Evolutionary conservation across 2,329 filamentous ascomycete genomes (phyloP).

Genomic region (Colletotrichum sp.): DNA sequence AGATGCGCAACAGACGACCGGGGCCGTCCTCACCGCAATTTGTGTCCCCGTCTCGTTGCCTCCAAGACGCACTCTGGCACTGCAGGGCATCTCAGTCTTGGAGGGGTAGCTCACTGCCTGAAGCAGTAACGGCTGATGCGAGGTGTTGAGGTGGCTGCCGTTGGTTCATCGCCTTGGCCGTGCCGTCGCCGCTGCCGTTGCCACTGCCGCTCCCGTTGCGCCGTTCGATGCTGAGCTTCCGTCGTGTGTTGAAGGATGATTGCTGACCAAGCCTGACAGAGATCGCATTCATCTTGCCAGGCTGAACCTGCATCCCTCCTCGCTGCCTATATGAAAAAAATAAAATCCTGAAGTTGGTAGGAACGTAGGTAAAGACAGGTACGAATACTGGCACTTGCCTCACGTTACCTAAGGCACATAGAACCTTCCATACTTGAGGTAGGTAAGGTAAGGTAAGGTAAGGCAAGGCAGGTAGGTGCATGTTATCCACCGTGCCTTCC

Average conservation of each 20-base stretch:
- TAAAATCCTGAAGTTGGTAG: not conserved
- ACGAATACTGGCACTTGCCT: not conserved
- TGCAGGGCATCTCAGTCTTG: not conserved
- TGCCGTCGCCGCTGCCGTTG: not conserved
- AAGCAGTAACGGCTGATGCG: not conserved
- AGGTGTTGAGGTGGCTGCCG: not conserved
- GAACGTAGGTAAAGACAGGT: not conserved
- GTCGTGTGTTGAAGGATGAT: not conserved
- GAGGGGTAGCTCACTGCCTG: not conserved
- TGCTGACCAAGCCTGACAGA: slow-evolving; percentile 13
- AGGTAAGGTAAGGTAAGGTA: not conserved
- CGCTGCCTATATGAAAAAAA: not conserved
- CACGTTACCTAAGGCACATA: not conserved
- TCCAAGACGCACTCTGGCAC: not conserved
- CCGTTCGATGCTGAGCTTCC: not conserved
- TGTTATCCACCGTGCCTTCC: not conserved
- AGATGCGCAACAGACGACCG: not conserved
- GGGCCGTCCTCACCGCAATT: slow-evolving; percentile 19
- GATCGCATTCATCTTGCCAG: not conserved
- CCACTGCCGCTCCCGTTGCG: slow-evolving; percentile 2
- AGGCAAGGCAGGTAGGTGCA: not conserved
- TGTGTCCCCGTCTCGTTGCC: not conserved
- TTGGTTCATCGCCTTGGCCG: not conserved
- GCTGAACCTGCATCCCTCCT: not conserved
- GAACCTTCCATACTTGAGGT: not conserved